A percentile compares a stretch with the other conserved stretches of the same genome.
Evolutionary conservation across 208 protist genomes (phyloP).

Genomic region (Trypanosoma conorhini): DNA sequence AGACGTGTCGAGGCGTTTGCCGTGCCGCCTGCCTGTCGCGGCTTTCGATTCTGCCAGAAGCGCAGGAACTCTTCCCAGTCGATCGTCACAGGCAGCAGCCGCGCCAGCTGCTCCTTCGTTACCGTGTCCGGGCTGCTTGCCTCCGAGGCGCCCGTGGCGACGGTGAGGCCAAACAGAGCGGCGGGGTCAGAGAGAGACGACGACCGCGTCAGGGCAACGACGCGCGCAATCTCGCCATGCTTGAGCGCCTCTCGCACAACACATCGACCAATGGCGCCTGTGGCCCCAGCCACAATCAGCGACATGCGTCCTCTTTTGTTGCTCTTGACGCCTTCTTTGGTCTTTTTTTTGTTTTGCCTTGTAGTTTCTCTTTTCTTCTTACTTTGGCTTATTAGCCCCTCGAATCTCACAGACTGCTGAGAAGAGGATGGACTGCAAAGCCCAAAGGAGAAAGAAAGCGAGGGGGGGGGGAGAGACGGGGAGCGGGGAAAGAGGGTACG

Average conservation of each 20-base stretch:
- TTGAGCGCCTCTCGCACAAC: conserved; percentile 56
- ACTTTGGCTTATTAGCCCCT: neutral
- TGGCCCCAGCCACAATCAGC: conserved; percentile 71
- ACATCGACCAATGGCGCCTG: conserved; percentile 66
- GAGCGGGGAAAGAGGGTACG: no score
- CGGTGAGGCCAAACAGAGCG: conserved; percentile 41
- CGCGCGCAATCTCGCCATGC: conserved; percentile 35
- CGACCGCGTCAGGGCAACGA: conserved; percentile 65
- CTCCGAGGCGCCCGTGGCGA: neutral
- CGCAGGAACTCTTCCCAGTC: conserved; percentile 64
- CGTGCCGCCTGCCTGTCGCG: neutral
- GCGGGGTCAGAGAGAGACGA: conserved; percentile 30
- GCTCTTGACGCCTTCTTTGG: neutral
- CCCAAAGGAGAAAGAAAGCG: neutral
- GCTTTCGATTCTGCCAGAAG: conserved; percentile 30
- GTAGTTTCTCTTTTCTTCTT: neutral
- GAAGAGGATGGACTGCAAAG: neutral
- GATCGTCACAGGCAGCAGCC: conserved; percentile 45
- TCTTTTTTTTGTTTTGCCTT: neutral
- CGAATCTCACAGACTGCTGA: neutral
- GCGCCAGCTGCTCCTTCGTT: conserved; percentile 30
- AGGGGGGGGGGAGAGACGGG: no score
- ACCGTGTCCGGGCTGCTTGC: conserved; percentile 6
- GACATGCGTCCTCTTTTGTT: conserved; percentile 29
- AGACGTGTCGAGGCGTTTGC: neutral